Conservation (phyloP, 2,329 filamentous ascomycete genomes). For the Trichoderma pleuroti region DNA sequence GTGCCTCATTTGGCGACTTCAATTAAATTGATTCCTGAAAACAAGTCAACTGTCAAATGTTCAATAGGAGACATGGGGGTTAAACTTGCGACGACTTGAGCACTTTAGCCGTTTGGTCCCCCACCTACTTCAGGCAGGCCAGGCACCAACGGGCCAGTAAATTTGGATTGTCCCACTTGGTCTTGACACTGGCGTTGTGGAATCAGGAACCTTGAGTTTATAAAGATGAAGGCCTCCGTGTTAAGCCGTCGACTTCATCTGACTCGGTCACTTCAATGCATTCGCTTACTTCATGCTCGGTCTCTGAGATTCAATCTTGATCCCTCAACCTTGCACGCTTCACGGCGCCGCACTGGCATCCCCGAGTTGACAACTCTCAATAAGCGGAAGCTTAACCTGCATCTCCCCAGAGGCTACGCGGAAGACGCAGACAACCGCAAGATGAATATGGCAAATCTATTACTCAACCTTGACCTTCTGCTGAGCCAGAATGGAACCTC, state of each 20-base stretch:
- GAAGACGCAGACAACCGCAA: background rate
- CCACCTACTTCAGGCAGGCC: background rate
- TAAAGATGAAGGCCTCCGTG: background rate
- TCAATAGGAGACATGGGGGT: background rate
- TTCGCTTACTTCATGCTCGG: background rate
- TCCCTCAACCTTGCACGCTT: background rate
- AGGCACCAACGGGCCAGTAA: background rate
- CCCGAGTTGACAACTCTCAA: background rate
- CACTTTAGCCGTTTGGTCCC: background rate
- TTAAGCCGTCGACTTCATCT: background rate
- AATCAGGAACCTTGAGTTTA: background rate
- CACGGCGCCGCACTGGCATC: background rate
- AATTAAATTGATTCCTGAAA: background rate
- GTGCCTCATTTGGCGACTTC: background rate
- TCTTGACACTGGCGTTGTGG: background rate
- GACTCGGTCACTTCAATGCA: background rate
- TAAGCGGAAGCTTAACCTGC: background rate
- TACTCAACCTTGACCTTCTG: conserved; percentile 9
- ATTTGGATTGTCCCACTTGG: background rate
- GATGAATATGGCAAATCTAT: conserved; percentile 6
- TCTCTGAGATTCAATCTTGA: background rate
- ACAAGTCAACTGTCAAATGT: background rate
- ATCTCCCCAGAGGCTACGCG: background rate
- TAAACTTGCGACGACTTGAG: background rate
- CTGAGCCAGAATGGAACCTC: conserved; percentile 4